Evolutionary conservation across 768 basidiomycete species (phyloP), one percentile per base, ranked within the genome.

Genomic region (Psilocybe azurescens): DNA sequence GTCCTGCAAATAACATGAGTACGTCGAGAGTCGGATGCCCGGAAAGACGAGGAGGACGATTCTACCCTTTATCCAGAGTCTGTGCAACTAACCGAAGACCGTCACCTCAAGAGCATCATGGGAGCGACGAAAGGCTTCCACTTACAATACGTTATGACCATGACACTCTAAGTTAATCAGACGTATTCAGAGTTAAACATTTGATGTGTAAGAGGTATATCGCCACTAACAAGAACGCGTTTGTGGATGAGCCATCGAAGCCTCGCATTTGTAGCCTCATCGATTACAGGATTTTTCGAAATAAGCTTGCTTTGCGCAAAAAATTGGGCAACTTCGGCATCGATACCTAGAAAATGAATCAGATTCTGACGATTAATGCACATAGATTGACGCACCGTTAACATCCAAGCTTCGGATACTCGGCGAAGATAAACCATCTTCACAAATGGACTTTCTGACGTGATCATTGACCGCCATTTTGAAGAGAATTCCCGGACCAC

Each of bases 211-310:
- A 24, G 24, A 24, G 24, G 24, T 24, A 24, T 24, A 24, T 24
- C 2, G 24, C 2, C 13, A 70, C 73, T 29, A 47, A 80, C 78
- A 29, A 82, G 67, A 20, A 83, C 78, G 33, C 81, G 78, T 60
- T 78, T 81, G 67, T 83, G 77, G 16, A 83, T 72, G 77, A 80
- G 78, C 77, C 79, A 77, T 24, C 80, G 74, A 51, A 84, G 67
- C 11, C 81, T 75, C 50, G 53, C 58, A 65, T 82, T 83, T 33
- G 77, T 80, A 28, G 70, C 76, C 18, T 81, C 79, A 60, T 80
- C 78, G 39, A 82, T 81, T 3, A 74, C 71, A 7, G 77, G 60
- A 8, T 66, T 65, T 41, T 74, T 69, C 3, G 67, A 55, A 10
- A 56, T 57, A 28, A 67, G 57, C 7, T 68, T 44, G 20, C 65